A percentile compares a stretch with the other conserved stretches of the same genome.
Conservation (phyloP, 2,329 filamentous ascomycete genomes). For the Beauveria caledonica region DNA sequence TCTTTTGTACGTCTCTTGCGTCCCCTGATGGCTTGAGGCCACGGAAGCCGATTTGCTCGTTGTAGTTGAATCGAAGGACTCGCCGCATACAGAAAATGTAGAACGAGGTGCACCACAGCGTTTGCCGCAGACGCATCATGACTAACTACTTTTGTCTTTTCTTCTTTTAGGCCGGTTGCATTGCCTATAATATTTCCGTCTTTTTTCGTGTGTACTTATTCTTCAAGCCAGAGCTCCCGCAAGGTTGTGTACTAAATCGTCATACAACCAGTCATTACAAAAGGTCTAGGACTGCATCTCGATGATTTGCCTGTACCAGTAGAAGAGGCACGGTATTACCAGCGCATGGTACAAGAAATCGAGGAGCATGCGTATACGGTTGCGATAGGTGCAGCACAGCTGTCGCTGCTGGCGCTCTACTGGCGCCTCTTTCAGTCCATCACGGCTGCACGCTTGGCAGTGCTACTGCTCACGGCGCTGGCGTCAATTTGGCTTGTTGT, state of each 20-base stretch:
- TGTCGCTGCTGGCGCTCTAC: constrained; percentile 11
- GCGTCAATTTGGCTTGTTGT: constrained; percentile 4
- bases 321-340: constrained; percentile 10
- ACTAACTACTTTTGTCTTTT: not conserved
- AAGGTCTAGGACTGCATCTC: constrained; percentile 11
- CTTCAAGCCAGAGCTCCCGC: not conserved
- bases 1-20: constrained; percentile 5
- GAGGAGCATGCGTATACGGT: constrained; percentile 14
- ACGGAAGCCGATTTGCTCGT: not conserved
- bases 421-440: constrained; percentile 12
- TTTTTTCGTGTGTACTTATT: not conserved
- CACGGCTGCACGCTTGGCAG: not conserved
- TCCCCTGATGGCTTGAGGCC: not conserved
- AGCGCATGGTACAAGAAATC: constrained; percentile 12
- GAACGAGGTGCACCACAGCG: not conserved
- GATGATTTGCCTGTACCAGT: constrained; percentile 10
- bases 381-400: constrained; percentile 12
- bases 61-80: too few species aligned
- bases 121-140: too few species aligned
- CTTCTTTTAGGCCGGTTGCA: not conserved
- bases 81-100: not conserved
- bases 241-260: not conserved
- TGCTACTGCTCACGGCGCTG: constrained; percentile 7
- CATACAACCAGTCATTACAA: not conserved
- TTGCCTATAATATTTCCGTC: constrained; percentile 7